Percentiles rank a stretch among this genome's conserved stretches.
phyloP scores from a whole-genome alignment of 2,329 filamentous ascomycete genomes.

The Aureobasidium sp. region DNA sequence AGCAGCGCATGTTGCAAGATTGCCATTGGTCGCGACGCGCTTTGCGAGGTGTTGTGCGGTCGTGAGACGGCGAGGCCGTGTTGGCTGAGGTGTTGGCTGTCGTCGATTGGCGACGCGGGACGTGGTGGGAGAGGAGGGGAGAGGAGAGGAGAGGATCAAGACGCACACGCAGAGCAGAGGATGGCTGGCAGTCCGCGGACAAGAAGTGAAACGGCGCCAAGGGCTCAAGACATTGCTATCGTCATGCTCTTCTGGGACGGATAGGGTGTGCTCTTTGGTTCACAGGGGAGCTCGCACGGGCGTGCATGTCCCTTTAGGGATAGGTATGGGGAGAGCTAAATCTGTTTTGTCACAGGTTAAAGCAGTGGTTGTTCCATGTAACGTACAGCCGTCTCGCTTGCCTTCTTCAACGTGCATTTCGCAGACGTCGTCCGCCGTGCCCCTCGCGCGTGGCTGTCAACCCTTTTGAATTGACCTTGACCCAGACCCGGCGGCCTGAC shows the following conservation, averaged over 20 bases:
- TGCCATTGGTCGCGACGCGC: slow-evolving; percentile 5
- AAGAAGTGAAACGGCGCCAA: slow-evolving; percentile 12
- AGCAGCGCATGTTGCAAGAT: slow-evolving; percentile 13
- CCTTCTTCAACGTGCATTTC: slow-evolving; percentile 8
- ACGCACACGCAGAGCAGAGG: too few relatives aligned
- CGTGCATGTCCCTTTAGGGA: background rate
- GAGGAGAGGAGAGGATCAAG: background rate
- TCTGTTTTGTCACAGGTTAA: slow-evolving; percentile 14
- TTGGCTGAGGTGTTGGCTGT: background rate
- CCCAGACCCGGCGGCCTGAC: slow-evolving; percentile 1
- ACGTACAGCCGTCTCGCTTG: slow-evolving; percentile 9
- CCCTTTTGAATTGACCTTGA: background rate
- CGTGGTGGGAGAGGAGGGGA: background rate
- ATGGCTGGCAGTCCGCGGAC: background rate
- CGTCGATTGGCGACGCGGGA: background rate
- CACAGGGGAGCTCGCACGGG: slow-evolving; percentile 2
- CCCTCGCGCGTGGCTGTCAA: slow-evolving; percentile 10
- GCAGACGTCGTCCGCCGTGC: slow-evolving; percentile 7
- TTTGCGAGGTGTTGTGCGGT: background rate
- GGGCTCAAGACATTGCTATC: slow-evolving; percentile 1
- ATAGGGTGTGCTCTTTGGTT: slow-evolving; percentile 3
- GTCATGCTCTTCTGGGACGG: slow-evolving; percentile 1
- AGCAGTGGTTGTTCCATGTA: slow-evolving; percentile 8
- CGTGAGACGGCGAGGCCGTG: background rate
- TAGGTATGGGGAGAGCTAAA: slow-evolving; percentile 12